Evolutionary conservation across 345 rosid species (phyloP), one percentile per base, ranked within the genome.

Genomic region (Fremontodendron californicum): DNA sequence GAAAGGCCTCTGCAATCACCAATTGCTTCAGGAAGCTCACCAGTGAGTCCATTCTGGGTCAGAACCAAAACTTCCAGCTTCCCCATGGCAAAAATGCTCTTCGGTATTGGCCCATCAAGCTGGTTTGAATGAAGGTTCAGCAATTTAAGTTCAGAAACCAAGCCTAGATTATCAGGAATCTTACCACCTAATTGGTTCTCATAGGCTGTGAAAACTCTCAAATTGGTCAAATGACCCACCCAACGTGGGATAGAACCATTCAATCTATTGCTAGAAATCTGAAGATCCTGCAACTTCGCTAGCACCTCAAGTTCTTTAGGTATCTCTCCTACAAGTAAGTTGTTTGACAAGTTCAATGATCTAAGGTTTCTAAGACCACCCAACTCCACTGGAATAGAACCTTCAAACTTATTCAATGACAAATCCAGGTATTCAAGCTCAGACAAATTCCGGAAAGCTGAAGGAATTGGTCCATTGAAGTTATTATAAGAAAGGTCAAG

Each of bases 61-160:
- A 95, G 88, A 77, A 95, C 86, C 88, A 95, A 84, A 79, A 88
- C 76, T 84, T 89, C 86, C 78, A 95, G 88, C 88, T 88, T 95
- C 79, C 98, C 97, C 86, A 78, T 89, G 58, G 86, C 84, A 75
- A 95, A 95, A 71, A 95, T 76, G 82, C 93, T 89, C 79, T 81
- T 73, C 6, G 99, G 99, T 49, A 95, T 89, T 69, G 85, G 51
- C 86, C 98, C 98, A n/a, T 82, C 85, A 9, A 95, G 92, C 81
- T 82, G 83, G 81, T 95, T 95, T 0, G 99, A 93, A 74, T 95
- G 99, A 82, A 95, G 96, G 86, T 95, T 95, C 86, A 95, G 83
- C 85, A 86, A 82, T 62, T 83, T 82, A 75, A 95, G 75, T 55
- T 90, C 92, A 52, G 97, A 92, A 82, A 80, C 84, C 2, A 67